These are phyloP conservation scores for Ophiosphaerella narmari DNA, from an alignment of 2,329 filamentous ascomycete species.

Conservation along the genomic window DNA sequence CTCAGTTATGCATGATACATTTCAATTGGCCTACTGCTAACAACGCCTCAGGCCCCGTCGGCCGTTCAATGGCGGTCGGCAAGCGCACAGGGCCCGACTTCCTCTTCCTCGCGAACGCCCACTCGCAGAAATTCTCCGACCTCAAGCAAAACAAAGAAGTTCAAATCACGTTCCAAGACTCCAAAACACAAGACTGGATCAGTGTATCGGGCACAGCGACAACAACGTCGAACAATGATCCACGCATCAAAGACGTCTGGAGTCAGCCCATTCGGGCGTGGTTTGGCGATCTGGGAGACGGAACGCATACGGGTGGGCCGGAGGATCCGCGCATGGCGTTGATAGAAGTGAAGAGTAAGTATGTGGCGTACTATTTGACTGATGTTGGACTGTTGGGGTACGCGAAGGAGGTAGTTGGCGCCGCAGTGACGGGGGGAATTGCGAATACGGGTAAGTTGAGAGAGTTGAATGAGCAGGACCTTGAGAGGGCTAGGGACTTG, in stretches of 20 bases:
- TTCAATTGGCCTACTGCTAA: background rate
- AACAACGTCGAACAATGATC: conserved; percentile 50
- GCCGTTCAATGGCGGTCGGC: conserved; percentile 55
- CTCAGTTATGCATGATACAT: background rate
- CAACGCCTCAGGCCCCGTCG: conserved; percentile 42
- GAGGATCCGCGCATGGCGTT: conserved; percentile 55
- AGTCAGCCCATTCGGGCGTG: conserved; percentile 48
- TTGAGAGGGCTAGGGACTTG: conserved; percentile 45
- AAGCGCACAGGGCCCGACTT: conserved; percentile 15
- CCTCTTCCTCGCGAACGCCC: conserved; percentile 29
- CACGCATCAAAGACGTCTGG: conserved; percentile 56
- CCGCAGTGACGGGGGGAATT: conserved; percentile 15
- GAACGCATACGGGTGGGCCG: conserved; percentile 51
- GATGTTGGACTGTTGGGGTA: conserved; percentile 43
- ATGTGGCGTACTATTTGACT: conserved; percentile 48
- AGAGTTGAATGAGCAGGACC: conserved; percentile 55
- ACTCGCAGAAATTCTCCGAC: conserved; percentile 55
- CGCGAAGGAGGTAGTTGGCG: conserved; percentile 46
- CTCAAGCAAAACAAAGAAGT: conserved; percentile 49
- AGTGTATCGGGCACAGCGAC: conserved; percentile 51
- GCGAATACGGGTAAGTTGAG: conserved; percentile 50
- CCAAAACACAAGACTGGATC: conserved; percentile 54
- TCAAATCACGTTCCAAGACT: conserved; percentile 54
- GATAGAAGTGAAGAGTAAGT: conserved; percentile 47
- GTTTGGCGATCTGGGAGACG: conserved; percentile 58